phyloP scores from a whole-genome alignment of 768 basidiomycete species.

The Dioszegia hungarica region DNA sequence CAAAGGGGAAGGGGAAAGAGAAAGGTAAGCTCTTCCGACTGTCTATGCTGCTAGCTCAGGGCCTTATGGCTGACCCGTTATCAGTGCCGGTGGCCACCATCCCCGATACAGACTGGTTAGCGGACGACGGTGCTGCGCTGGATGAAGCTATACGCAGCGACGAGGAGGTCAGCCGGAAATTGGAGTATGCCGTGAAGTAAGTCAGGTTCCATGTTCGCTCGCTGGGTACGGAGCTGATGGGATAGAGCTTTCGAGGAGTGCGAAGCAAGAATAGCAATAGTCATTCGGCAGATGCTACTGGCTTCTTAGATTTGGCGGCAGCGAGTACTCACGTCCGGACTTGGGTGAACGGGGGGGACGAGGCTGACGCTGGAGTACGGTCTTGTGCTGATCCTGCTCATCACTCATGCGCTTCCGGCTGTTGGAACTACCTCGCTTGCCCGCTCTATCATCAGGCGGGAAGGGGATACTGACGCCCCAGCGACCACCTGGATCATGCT shows the following conservation, averaged over 20 bases:
- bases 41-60: neutral
- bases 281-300: neutral
- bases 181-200: slow-evolving; percentile 5
- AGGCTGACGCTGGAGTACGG: neutral
- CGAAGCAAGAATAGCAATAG: neutral
- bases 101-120: neutral
- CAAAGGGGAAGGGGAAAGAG: neutral
- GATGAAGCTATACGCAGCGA: slow-evolving; percentile 2
- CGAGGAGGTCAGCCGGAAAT: neutral
- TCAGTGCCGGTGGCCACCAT: neutral
- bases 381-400: no score
- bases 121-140: neutral
- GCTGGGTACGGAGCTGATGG: neutral
- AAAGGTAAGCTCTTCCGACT: neutral
- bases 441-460: no score
- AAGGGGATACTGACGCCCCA: no score
- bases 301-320: neutral
- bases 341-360: no score
- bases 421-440: no score
- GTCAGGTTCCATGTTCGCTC: neutral
- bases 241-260: slow-evolving; percentile 5
- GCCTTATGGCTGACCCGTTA: neutral
- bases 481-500: no score
- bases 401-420: no score
- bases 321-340: no score